Evolutionary conservation across 305 asterid genomes (phyloP).

Genomic region (Ajuga reptans): DNA sequence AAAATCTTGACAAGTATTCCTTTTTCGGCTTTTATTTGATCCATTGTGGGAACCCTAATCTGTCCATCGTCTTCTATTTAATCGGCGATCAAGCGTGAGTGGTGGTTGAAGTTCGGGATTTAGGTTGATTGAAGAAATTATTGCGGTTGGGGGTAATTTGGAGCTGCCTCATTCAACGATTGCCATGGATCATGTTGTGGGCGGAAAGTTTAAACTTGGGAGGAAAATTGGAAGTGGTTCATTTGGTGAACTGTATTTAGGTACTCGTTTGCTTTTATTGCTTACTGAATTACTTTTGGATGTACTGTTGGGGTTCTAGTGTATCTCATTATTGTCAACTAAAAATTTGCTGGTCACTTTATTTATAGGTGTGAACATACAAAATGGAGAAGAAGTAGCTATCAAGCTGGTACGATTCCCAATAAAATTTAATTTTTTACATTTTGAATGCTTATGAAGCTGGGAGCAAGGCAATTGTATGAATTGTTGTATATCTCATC

Average conservation of each 20-base stretch:
- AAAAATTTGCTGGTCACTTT: neutral
- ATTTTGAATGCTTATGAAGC: neutral
- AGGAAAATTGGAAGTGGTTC: conserved; percentile 96
- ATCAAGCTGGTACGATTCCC: conserved; percentile 63
- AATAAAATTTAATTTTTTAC: neutral
- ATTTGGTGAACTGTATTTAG: conserved; percentile 83
- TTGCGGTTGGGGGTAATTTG: conserved; percentile 10
- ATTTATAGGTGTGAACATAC: conserved; percentile 63
- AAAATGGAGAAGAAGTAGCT: conserved; percentile 92
- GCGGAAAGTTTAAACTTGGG: conserved; percentile 86
- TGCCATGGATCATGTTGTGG: conserved; percentile 82
- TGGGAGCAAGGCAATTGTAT: conserved; percentile 4
- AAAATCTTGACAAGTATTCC: neutral
- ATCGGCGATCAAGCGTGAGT: conserved; percentile 6
- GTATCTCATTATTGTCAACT: conserved; percentile 1
- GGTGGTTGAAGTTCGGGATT: conserved; percentile 12
- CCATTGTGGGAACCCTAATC: conserved; percentile 19
- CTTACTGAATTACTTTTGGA: conserved; percentile 2
- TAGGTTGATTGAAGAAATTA: conserved; percentile 11
- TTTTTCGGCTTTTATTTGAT: conserved; percentile 22
- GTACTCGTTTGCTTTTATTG: conserved; percentile 26
- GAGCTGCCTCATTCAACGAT: conserved; percentile 24
- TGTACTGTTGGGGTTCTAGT: conserved; percentile 12
- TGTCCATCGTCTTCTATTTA: conserved; percentile 4
- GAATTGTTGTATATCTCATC: neutral